Evolutionary conservation across 768 basidiomycete species (phyloP).

Genomic region (Serendipita vermifera): DNA sequence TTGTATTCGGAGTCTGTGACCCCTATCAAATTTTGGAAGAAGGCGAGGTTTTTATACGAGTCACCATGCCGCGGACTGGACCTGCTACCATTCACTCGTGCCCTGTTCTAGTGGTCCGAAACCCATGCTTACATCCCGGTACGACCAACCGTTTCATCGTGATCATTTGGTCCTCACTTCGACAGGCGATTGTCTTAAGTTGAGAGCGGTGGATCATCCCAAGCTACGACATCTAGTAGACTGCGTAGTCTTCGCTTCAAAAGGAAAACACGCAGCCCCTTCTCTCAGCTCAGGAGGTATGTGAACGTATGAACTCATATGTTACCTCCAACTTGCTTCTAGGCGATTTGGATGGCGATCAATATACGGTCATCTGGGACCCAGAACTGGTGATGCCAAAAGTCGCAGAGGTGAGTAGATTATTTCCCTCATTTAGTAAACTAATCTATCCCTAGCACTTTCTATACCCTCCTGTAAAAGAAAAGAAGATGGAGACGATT

Average conservation of each 20-base stretch:
- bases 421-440: neutral
- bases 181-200: constrained; percentile 49
- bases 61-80: constrained; percentile 40
- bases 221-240: constrained; percentile 45
- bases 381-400: constrained; percentile 42
- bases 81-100: constrained; percentile 43
- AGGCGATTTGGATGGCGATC: constrained; percentile 33
- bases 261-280: constrained; percentile 48
- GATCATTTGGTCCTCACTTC: neutral
- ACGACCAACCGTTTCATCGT: constrained; percentile 2
- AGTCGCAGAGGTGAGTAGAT: constrained; percentile 36
- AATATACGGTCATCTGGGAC: constrained; percentile 61
- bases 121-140: constrained; percentile 61
- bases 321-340: neutral
- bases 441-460: constrained; percentile 35
- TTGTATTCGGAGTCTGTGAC: constrained; percentile 56
- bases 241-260: constrained; percentile 53
- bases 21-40: constrained; percentile 48
- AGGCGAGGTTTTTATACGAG: constrained; percentile 50
- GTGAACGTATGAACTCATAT: constrained; percentile 34
- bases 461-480: constrained; percentile 52
- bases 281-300: constrained; percentile 62
- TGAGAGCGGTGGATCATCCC: constrained; percentile 42
- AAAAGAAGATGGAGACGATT: constrained; percentile 34
- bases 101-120: constrained; percentile 51